Percentiles rank a stretch among this genome's conserved stretches.
These are phyloP conservation scores for Geranium rotundifolium DNA, from an alignment of 345 rosid genomes.

Conservation along the genomic window DNA sequence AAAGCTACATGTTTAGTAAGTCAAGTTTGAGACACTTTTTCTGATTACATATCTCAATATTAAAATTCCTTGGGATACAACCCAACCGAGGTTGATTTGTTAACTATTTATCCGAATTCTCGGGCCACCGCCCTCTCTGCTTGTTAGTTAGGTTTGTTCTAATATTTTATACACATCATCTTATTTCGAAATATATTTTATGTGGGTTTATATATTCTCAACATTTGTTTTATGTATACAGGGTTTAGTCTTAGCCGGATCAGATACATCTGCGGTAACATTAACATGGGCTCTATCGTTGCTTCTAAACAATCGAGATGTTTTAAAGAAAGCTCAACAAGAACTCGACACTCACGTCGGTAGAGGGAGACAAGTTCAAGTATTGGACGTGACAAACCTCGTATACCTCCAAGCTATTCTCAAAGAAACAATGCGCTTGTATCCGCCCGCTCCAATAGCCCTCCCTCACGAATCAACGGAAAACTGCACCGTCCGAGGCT, in stretches of 20 bases:
- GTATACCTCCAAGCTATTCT: slow-evolving; percentile 24
- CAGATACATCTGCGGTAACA: slow-evolving; percentile 27
- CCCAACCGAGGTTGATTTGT: too few relatives aligned
- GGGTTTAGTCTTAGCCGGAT: slow-evolving; percentile 28
- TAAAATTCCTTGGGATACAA: too few relatives aligned
- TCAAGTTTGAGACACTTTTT: too few relatives aligned
- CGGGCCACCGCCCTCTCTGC: too few relatives aligned
- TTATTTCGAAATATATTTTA: too few relatives aligned
- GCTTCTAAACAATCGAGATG: slow-evolving; percentile 23
- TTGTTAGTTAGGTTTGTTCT: too few relatives aligned
- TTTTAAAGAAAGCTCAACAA: slow-evolving; percentile 24
- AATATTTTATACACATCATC: too few relatives aligned
- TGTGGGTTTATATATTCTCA: too few relatives aligned
- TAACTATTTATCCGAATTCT: too few relatives aligned
- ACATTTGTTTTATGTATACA: neutral
- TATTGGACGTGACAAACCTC: slow-evolving; percentile 23
- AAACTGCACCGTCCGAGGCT: slow-evolving; percentile 23
- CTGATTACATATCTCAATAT: too few relatives aligned
- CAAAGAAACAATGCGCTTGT: slow-evolving; percentile 32
- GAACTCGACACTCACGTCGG: slow-evolving; percentile 33
- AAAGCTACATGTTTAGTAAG: slow-evolving; percentile 2
- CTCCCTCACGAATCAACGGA: slow-evolving; percentile 27
- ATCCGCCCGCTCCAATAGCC: slow-evolving; percentile 23
- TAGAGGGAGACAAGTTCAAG: slow-evolving; percentile 14
- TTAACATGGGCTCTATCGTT: slow-evolving; percentile 35